Evolutionary conservation across 2,329 filamentous ascomycete species (phyloP), one percentile per base, ranked within the genome.

Genomic region (Leptographium galeiforme): DNA sequence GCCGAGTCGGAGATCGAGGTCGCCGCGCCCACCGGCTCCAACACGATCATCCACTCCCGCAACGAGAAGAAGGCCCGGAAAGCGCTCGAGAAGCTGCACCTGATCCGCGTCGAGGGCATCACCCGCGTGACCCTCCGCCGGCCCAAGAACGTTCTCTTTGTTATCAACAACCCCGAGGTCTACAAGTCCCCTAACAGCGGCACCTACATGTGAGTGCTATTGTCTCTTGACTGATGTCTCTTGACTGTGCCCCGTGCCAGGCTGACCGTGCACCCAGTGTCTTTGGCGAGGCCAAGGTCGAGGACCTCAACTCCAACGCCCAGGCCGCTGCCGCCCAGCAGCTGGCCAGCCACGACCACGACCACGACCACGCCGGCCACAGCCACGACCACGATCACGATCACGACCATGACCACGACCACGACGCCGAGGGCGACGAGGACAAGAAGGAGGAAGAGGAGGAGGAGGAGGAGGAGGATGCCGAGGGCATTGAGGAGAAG

Each of bases 41-140:
- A 85, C 61, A 86, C 91, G 67, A 82, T 93, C 65, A 85, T 98
- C 68, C 91, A 97, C 82, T 95, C 89, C 69, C 89, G 93, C 73
- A 97, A 97, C 78, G 93, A 98, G 86, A 98, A 98, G 87, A 98
- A 98, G 85, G 94, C 93, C 66, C 86, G 93, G 76, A 98, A 98
- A 83, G 89, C 90, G 67, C 95, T 98, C 70, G 87, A 89, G 73
- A 98, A 98, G 84, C 84, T 97, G 68, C 90, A 95, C 70, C 78
- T 98, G 70, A 93, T 89, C 80, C 89, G 91, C 68, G 86, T 98
- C 63, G 86, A 87, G 67, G 94, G 93, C 70, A 98, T 98, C 74
- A 98, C 93, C 67, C 85, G 93, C 69, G 94, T 98, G 66, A 98
- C 94, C 62, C 84, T 98, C 68, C 87, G 93, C 75, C 82, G 94